Evolutionary conservation across 768 basidiomycete genomes (phyloP), one percentile per base, ranked within the genome.

Genomic region (Podaxis sp.): DNA sequence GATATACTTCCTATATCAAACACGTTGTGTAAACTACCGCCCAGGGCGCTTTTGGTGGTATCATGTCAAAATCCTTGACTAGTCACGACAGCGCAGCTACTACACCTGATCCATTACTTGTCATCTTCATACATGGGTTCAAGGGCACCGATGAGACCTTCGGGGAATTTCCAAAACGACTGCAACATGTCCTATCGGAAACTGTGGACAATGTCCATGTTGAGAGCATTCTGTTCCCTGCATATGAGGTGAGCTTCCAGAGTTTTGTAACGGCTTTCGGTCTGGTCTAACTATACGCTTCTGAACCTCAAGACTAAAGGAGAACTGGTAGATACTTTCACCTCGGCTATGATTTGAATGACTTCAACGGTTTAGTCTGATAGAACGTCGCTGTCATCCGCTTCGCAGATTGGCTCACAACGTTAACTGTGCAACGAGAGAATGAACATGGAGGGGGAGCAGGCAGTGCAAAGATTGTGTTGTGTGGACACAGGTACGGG

Each of bases 351-450:
- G 10, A 35, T 46, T 46, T 40, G 42, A 28, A 54, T 14, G 21
- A 25, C 16, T 18, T 25, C 57, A 36, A 48, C 54, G 18, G 51
- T 63, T 18, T 11, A 55, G 56, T 57, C 55, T 60, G 61, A 59
- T 47, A 48, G 32, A 83, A 80, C 50, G 87, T 87, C 69, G 93
- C 95, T 13, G 89, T 94, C 2, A 82, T 88, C 32, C 84, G 85
- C 6, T 95, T 97, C 71, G 85, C 92, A 6, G 94, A 96, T 69
- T 97, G 95, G 95, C 82, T 97, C 46, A 90, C 92, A 0, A 89
- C 85, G n/a, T 74, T 92, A 21, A 91, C 90, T 4, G 89, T 96
- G n/a, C 83, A 91, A 70, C 83, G 82, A 62, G 95, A 96, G 71
- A 89, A 88, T 21, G 84, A 86, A 11, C 79, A 85, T 53, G 90